Conservation (phyloP, 352 stramenopile species). For the Phytopythium aichiense region DNA sequence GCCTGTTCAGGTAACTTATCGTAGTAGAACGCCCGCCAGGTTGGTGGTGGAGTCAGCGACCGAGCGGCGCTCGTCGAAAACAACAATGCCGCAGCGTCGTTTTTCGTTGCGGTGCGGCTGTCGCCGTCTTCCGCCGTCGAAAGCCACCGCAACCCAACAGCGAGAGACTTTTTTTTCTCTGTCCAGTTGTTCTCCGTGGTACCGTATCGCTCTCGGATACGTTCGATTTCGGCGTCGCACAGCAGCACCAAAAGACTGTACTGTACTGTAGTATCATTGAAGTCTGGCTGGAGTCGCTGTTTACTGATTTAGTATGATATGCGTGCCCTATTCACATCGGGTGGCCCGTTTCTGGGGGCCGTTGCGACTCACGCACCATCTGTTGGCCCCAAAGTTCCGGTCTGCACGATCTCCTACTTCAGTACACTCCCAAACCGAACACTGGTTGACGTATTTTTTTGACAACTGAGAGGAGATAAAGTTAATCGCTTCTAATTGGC, state of each 20-base stretch:
- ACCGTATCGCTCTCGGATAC: background rate
- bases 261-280: background rate
- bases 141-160: background rate
- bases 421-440: background rate
- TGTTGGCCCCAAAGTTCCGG: background rate
- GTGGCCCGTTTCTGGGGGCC: background rate
- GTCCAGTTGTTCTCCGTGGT: conserved; percentile 2
- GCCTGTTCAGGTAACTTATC: background rate
- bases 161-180: background rate
- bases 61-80: background rate
- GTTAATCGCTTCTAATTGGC: background rate
- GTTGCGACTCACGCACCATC: background rate
- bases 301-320: background rate
- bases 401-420: background rate
- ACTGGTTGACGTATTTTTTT: background rate
- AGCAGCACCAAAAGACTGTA: background rate
- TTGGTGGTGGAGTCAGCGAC: no score
- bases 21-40: background rate
- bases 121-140: no score
- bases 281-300: background rate
- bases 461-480: background rate
- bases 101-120: background rate
- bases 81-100: background rate
- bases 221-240: background rate
- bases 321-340: background rate